Evolutionary conservation across 2,329 filamentous ascomycete genomes (phyloP), one percentile per base, ranked within the genome.

Genomic region (Saccharata proteae): DNA sequence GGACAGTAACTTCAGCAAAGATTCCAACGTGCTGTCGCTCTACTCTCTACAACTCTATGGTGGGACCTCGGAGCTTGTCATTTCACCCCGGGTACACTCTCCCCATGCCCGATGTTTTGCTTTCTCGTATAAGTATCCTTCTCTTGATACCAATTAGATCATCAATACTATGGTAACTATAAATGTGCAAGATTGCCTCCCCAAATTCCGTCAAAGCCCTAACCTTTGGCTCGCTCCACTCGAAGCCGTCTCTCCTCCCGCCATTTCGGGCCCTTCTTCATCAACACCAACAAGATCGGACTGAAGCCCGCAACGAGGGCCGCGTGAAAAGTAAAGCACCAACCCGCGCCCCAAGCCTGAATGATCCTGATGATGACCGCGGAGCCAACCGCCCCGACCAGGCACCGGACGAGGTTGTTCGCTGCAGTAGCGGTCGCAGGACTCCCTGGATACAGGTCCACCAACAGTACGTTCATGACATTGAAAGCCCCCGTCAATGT

Each of bases 401-500:
- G 29, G 37, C 54, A 58, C 20, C 56, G 32, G 12, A 43, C 41
- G 22, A 43, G 14, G 23, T 48, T 48, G 17, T 44, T 46, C 4
- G 44, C 52, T 5, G 55, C 55, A 3, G 52, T 57, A 0, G 55
- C 54, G 6, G 55, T 58, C 3, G 49, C 40, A 2, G 56, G 54
- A 15, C 39, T 44, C 4, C 45, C 30, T 2, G 53, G 52, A 23
- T 57, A 54, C 13, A 57, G 42, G 30, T 60, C 57, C 6, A 60
- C 43, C 4, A 59, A 31, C 43, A 60, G 39, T 2, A 57, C 46
- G 23, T 37, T 49, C 41, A 58, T 43, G 11, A 42, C 45, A 25
- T 54, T 56, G 46, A 80, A 80, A 0, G 69, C 66, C 2, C 69
- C 72, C 3, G 74, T 76, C 15, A 70, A 56, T 8, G 62, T 62